Percentiles rank a stretch among this genome's conserved stretches.
phyloP scores from a whole-genome alignment of 345 rosid genomes.

The Mallotus nudiflorus region DNA sequence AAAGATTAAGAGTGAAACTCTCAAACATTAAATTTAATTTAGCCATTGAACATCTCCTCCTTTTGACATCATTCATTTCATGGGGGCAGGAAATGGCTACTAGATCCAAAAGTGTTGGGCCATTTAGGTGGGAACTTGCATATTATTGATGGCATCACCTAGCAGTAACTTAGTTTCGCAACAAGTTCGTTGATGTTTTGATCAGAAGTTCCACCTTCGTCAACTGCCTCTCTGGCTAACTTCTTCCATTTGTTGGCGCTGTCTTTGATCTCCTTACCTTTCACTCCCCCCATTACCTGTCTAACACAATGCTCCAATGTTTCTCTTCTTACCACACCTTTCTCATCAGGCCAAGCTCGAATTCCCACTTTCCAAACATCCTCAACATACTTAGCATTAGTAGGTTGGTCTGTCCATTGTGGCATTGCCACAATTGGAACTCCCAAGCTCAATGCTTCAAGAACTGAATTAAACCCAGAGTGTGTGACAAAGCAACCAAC shows the following conservation, averaged over 20 bases:
- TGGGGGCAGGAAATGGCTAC: no score
- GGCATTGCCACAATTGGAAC: slow-evolving; percentile 52
- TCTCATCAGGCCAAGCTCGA: slow-evolving; percentile 17
- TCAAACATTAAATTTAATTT: no score
- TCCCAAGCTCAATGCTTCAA: slow-evolving; percentile 48
- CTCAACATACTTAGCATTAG: slow-evolving; percentile 38
- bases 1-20: no score
- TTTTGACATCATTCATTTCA: no score
- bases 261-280: slow-evolving; percentile 25
- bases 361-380: slow-evolving; percentile 46
- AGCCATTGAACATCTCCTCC: no score
- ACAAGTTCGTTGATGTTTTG: slow-evolving; percentile 31
- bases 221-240: slow-evolving; percentile 26
- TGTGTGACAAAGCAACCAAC: slow-evolving; percentile 49
- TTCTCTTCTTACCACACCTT: slow-evolving; percentile 27
- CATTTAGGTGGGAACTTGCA: no score
- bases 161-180: neutral
- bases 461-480: slow-evolving; percentile 43
- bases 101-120: no score
- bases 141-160: neutral
- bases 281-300: slow-evolving; percentile 36
- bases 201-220: slow-evolving; percentile 38
- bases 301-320: slow-evolving; percentile 22
- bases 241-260: slow-evolving; percentile 42
- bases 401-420: slow-evolving; percentile 48